Evolutionary conservation across 208 protist genomes (phyloP).

Genomic region (Angomonas deanei): DNA sequence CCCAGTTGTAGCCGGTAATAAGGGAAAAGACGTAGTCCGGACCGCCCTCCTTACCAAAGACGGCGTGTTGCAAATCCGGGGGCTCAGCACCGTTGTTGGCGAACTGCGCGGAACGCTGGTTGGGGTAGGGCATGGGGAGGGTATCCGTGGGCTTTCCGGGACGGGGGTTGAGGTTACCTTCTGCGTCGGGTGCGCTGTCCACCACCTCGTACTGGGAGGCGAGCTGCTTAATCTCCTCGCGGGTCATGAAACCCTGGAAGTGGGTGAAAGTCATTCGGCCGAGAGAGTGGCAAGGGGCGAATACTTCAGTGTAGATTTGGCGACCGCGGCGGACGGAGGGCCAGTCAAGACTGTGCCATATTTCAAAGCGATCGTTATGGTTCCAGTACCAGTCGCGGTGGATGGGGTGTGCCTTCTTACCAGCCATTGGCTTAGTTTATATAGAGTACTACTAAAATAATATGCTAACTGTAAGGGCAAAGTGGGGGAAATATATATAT

Average conservation of each 20-base stretch:
- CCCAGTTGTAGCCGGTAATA: conserved; percentile 96
- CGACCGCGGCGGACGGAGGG: conserved; percentile 93
- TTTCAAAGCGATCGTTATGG: conserved; percentile 83
- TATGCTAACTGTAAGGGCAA: not conserved
- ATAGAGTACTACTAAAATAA: conserved; percentile 5
- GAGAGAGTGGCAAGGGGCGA: conserved; percentile 96
- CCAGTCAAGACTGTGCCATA: conserved; percentile 89
- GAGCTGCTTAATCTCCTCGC: conserved; percentile 94
- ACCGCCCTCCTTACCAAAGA: conserved; percentile 93
- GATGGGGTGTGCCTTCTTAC: conserved; percentile 83
- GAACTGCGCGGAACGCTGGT: conserved; percentile 95
- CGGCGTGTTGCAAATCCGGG: conserved; percentile 96
- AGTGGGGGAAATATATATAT: not conserved
- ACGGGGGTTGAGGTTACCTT: conserved; percentile 95
- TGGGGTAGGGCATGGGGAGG: conserved; percentile 94
- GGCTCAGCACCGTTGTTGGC: conserved; percentile 97
- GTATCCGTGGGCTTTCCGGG: conserved; percentile 96
- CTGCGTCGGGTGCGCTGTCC: conserved; percentile 93
- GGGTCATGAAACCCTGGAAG: conserved; percentile 96
- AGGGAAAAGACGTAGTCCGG: conserved; percentile 98
- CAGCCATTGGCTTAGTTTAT: conserved; percentile 55
- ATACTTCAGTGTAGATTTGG: conserved; percentile 98
- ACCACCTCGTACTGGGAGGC: conserved; percentile 90
- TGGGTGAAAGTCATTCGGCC: conserved; percentile 96
- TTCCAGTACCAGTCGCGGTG: conserved; percentile 89